Conservation (phyloP, 441 rosid genomes). For the Eruca vesicaria region DNA sequence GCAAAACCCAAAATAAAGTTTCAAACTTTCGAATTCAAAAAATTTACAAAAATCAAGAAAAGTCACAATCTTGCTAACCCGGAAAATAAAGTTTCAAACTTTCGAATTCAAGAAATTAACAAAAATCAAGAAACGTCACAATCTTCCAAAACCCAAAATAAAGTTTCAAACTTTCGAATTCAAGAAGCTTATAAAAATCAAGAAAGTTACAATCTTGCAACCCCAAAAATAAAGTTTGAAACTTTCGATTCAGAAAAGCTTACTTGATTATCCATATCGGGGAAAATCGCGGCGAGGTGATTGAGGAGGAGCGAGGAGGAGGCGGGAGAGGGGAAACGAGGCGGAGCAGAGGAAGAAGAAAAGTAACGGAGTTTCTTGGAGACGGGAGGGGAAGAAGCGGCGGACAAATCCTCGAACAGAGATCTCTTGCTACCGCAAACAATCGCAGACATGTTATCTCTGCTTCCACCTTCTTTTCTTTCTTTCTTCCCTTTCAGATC, state of each 20-base stretch:
- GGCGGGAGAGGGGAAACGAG: conserved; percentile 50
- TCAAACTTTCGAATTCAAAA: not conserved
- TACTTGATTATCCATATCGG: conserved; percentile 90
- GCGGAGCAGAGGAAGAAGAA: not conserved
- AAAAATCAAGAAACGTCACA: not conserved
- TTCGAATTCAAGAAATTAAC: conserved; percentile 51
- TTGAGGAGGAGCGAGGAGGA: conserved; percentile 43
- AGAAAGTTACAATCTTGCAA: too few relatives aligned
- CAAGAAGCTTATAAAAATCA: too few relatives aligned
- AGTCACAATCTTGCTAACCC: too few relatives aligned
- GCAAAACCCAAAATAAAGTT: not conserved
- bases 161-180: too few relatives aligned
- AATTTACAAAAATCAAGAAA: too few relatives aligned
- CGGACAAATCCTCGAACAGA: conserved; percentile 77
- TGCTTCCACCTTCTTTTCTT: conserved; percentile 27
- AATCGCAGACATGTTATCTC: conserved; percentile 93
- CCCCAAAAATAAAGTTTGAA: not conserved
- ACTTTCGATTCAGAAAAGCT: not conserved
- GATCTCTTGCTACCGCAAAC: conserved; percentile 95
- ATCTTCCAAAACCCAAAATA: not conserved
- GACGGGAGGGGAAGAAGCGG: conserved; percentile 61
- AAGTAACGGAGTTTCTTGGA: conserved; percentile 74
- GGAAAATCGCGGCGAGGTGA: conserved; percentile 64
- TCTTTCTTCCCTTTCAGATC: conserved; percentile 29
- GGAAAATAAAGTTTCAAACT: too few relatives aligned